Conservation (phyloP, 208 protist species). For the Blechomonas ayalai region DNA sequence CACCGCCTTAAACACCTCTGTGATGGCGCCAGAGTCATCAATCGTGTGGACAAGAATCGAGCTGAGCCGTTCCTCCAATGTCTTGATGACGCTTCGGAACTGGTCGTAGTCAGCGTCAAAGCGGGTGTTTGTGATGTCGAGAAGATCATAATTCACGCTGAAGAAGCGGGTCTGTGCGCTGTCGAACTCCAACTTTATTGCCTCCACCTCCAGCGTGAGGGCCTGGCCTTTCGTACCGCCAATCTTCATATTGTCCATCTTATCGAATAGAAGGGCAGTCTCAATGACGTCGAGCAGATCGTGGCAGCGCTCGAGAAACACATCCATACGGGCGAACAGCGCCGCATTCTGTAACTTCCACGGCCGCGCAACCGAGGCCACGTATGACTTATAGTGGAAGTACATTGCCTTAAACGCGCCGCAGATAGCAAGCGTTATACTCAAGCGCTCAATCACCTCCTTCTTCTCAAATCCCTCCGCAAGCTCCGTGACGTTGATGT, state of each 20-base stretch:
- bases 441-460: constrained; percentile 89
- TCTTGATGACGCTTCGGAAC: constrained; percentile 78
- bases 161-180: constrained; percentile 68
- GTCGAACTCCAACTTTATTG: constrained; percentile 88
- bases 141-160: constrained; percentile 91
- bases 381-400: constrained; percentile 92
- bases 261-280: constrained; percentile 92
- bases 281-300: constrained; percentile 94
- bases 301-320: constrained; percentile 95
- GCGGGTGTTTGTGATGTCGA: constrained; percentile 90
- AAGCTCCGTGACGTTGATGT: constrained; percentile 88
- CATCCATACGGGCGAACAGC: constrained; percentile 93
- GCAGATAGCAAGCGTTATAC: constrained; percentile 78
- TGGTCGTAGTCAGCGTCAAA: constrained; percentile 93
- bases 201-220: constrained; percentile 81
- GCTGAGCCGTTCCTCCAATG: constrained; percentile 91
- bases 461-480: constrained; percentile 91
- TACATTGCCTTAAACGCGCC: constrained; percentile 91
- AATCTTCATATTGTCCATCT: constrained; percentile 95
- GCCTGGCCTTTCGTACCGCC: constrained; percentile 92
- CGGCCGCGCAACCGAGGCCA: constrained; percentile 58
- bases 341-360: constrained; percentile 94
- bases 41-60: constrained; percentile 90
- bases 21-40: constrained; percentile 91
- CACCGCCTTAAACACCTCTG: constrained; percentile 93